These are phyloP conservation scores for Cryptococcus sp. DNA, from an alignment of 1,284 basidiomycete genomes.

Conservation along the genomic window DNA sequence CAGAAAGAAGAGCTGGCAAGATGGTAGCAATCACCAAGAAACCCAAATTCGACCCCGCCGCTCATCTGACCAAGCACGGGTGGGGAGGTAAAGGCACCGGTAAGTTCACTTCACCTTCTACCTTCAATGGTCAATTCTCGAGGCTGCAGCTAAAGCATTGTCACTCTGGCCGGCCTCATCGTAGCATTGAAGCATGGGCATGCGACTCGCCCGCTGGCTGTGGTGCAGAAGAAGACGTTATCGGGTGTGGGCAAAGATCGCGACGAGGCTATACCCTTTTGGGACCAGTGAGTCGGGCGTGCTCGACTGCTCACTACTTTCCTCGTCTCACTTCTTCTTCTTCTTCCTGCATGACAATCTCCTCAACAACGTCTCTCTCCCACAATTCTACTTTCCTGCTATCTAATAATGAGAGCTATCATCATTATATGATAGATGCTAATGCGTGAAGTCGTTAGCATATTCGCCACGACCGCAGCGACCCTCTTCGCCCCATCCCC, in stretches of 20 bases:
- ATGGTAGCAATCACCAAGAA: conserved; percentile 15
- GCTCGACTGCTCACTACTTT: neutral
- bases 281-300: conserved; percentile 76
- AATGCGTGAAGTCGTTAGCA: conserved; percentile 54
- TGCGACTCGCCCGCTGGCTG: conserved; percentile 65
- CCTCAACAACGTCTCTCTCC: neutral
- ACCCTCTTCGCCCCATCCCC: conserved; percentile 60
- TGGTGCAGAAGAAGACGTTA: conserved; percentile 80
- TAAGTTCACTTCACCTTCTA: conserved; percentile 17
- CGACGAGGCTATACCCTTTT: conserved; percentile 91
- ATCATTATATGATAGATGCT: neutral
- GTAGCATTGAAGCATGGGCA: conserved; percentile 52
- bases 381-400: neutral
- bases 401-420: neutral
- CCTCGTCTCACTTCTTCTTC: neutral
- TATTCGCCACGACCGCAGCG: conserved; percentile 74
- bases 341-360: neutral
- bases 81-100: conserved; percentile 79
- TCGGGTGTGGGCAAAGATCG: conserved; percentile 84
- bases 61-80: conserved; percentile 76
- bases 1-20: neutral
- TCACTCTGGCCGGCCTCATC: no score
- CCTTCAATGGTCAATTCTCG: neutral
- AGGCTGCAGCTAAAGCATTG: neutral
- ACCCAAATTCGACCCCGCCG: conserved; percentile 68